These are phyloP conservation scores for Penicillium angulare DNA, from an alignment of 495 filamentous ascomycete species.

Conservation along the genomic window DNA sequence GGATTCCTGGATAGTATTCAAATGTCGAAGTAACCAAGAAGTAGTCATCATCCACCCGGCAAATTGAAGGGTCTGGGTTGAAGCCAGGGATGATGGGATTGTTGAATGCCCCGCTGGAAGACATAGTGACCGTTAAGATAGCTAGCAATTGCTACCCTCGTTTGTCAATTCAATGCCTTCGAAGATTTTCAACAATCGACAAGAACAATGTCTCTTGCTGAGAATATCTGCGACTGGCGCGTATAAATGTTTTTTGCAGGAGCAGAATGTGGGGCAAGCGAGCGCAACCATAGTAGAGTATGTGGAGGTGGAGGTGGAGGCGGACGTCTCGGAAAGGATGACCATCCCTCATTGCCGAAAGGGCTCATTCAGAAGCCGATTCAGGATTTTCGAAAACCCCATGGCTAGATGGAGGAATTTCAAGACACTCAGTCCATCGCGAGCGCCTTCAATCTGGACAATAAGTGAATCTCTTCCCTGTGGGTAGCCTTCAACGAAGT, in stretches of 20 bases:
- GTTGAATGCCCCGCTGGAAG: neutral
- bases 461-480: neutral
- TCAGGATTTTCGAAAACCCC: neutral
- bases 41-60: constrained; percentile 20
- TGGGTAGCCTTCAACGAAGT: neutral
- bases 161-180: too few species aligned
- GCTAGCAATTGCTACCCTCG: neutral
- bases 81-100: constrained; percentile 28
- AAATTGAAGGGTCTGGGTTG: constrained; percentile 26
- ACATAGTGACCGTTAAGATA: neutral
- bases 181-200: too few species aligned
- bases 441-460: neutral
- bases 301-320: neutral
- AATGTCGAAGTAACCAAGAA: constrained; percentile 26
- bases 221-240: too few species aligned
- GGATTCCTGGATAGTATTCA: constrained; percentile 20
- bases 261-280: neutral
- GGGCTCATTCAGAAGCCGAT: neutral
- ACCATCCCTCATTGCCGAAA: too few species aligned
- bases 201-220: too few species aligned
- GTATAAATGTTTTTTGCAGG: neutral
- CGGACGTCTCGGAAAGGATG: neutral
- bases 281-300: neutral
- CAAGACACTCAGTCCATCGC: neutral
- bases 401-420: neutral